Percentiles rank a stretch among this genome's conserved stretches.
Evolutionary conservation across 2,329 filamentous ascomycete genomes (phyloP).

Genomic region (Mycocentrospora acerina): DNA sequence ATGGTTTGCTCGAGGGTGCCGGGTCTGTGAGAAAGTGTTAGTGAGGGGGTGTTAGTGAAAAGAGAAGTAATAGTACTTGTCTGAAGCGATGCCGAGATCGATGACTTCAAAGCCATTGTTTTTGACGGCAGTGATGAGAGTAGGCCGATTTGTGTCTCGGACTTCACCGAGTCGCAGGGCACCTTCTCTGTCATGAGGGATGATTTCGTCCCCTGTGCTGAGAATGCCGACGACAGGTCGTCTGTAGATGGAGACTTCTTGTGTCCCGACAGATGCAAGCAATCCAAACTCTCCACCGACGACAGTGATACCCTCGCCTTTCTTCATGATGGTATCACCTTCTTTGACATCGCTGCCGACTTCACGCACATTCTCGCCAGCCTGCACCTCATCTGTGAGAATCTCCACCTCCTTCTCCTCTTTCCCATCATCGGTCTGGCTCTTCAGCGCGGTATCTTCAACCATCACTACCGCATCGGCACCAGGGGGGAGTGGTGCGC

Average conservation of each 20-base stretch:
- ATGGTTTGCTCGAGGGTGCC: slow-evolving; percentile 75
- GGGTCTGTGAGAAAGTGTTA: slow-evolving; percentile 48
- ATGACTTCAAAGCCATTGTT: slow-evolving; percentile 76
- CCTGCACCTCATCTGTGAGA: slow-evolving; percentile 70
- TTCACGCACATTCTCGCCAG: slow-evolving; percentile 87
- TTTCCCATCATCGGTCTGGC: slow-evolving; percentile 72
- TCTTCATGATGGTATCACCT: slow-evolving; percentile 68
- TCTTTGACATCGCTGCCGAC: slow-evolving; percentile 81
- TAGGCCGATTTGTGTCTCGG: slow-evolving; percentile 88
- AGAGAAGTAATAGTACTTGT: slow-evolving; percentile 52
- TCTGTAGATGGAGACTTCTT: slow-evolving; percentile 69
- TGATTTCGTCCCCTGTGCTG: slow-evolving; percentile 93
- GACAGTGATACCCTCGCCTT: slow-evolving; percentile 80
- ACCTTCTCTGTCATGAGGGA: slow-evolving; percentile 67
- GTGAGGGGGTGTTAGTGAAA: slow-evolving; percentile 9
- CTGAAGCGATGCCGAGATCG: slow-evolving; percentile 82
- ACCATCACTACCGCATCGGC: slow-evolving; percentile 96
- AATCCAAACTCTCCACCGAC: slow-evolving; percentile 90
- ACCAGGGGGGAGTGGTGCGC: slow-evolving; percentile 83
- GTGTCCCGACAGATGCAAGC: slow-evolving; percentile 79
- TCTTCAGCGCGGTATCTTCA: slow-evolving; percentile 81
- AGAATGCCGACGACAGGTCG: slow-evolving; percentile 81
- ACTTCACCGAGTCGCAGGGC: slow-evolving; percentile 78
- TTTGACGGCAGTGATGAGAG: slow-evolving; percentile 73
- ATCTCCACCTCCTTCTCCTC: slow-evolving; percentile 92